These are phyloP conservation scores for Naganishia sp. DNA, from an alignment of 1,284 basidiomycete genomes.

Conservation along the genomic window DNA sequence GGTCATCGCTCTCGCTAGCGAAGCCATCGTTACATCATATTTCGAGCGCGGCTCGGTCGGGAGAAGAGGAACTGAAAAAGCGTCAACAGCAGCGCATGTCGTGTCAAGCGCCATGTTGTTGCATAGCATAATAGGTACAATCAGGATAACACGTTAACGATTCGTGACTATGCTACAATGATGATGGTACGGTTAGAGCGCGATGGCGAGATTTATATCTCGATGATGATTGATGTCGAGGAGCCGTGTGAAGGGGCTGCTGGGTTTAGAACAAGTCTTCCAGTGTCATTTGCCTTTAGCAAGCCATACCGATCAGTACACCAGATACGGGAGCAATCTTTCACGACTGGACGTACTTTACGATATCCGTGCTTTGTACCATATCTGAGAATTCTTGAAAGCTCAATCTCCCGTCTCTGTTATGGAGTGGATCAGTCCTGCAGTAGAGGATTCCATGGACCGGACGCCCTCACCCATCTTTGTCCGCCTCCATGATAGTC, in stretches of 20 bases:
- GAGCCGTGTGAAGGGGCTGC: not conserved
- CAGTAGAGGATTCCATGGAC: not conserved
- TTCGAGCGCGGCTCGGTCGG: no score
- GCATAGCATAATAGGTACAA: not conserved
- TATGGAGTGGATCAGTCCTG: not conserved
- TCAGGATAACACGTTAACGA: not conserved
- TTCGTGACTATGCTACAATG: constrained; percentile 26
- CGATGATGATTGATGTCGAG: not conserved
- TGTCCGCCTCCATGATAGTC: constrained; percentile 99
- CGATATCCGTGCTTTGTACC: constrained; percentile 83
- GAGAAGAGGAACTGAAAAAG: no score
- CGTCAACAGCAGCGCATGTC: no score
- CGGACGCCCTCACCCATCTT: constrained; percentile 64
- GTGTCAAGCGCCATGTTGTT: not conserved
- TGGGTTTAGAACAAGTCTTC: constrained; percentile 75
- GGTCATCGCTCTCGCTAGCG: no score
- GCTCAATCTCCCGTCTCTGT: constrained; percentile 86
- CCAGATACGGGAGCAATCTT: no score
- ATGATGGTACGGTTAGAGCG: not conserved
- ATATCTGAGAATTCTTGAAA: constrained; percentile 97
- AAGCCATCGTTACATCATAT: no score
- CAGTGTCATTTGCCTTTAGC: constrained; percentile 97
- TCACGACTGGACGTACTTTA: constrained; percentile 42
- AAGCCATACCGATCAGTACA: not conserved
- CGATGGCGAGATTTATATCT: not conserved